Percentiles rank a stretch among this genome's conserved stretches.
Conservation (phyloP, 164 flowering plant species). For the Protea cynaroides region DNA sequence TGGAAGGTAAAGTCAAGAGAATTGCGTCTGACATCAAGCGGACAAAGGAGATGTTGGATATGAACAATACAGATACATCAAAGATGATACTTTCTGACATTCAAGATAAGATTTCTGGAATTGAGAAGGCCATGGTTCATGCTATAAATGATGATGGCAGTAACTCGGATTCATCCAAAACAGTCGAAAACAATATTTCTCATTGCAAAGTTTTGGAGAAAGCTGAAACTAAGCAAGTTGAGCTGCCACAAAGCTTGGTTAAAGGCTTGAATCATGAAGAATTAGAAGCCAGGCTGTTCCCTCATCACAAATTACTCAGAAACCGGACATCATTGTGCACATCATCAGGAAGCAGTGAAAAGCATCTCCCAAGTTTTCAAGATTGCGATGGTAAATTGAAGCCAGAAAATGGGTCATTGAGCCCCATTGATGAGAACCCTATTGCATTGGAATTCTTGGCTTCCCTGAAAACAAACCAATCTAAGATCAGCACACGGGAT, state of each 20-base stretch:
- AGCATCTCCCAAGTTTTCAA: background rate
- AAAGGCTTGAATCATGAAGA: constrained; percentile 56
- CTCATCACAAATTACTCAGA: constrained; percentile 78
- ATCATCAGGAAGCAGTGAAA: constrained; percentile 24
- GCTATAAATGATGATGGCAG: constrained; percentile 29
- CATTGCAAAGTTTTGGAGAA: constrained; percentile 11
- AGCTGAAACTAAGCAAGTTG: constrained; percentile 11
- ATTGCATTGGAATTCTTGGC: constrained; percentile 69
- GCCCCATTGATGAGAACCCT: constrained; percentile 47
- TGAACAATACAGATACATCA: constrained; percentile 71
- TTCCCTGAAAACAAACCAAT: constrained; percentile 33
- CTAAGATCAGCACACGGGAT: constrained; percentile 11
- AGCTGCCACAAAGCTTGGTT: constrained; percentile 21
- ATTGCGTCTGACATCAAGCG: constrained; percentile 86
- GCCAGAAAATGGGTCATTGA: constrained; percentile 25
- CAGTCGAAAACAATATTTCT: constrained; percentile 11
- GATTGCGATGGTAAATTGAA: constrained; percentile 17
- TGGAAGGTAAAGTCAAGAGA: constrained; percentile 88
- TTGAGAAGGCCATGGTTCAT: constrained; percentile 78
- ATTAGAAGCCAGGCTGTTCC: constrained; percentile 78
- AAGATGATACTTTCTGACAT: constrained; percentile 75
- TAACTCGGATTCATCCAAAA: constrained; percentile 14
- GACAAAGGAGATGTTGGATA: constrained; percentile 87
- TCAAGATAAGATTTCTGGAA: constrained; percentile 82
- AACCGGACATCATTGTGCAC: constrained; percentile 31